Base-by-base conservation (phyloP, 169 alveolate genomes). In the Cyclospora cayetanensis region DNA sequence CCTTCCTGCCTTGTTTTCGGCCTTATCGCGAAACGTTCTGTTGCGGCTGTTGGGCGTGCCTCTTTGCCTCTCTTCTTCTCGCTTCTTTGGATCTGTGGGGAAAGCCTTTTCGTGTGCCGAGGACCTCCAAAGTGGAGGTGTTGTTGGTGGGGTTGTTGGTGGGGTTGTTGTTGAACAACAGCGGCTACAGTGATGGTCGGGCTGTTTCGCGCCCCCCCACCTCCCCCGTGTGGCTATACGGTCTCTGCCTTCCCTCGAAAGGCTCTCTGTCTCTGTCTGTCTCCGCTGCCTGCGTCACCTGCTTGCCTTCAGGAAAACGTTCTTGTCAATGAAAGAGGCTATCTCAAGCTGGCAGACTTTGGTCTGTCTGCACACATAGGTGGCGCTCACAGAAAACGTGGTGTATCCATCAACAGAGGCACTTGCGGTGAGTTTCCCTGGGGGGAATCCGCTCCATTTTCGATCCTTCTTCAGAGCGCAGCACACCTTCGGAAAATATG, bases 341-440 rank as follows among this genome's bases (percentile, higher is more conserved):
- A 93, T 60, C 94, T 96, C 79, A 96, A 96, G 65, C 94, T 96
- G 52, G 98, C 98, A 22, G 98, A 96, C 91, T 96, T 96, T 74
- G 98, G 98, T 0, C 93, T 96, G 46, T 96, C 98, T 0, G 98
- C 97, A 22, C 98, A 96, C 72, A 96, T 96, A 37, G 97, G 96
- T 34, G 88, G 93, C 12, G 90, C 77, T 79, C 95, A 95, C 63
- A 84, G 93, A 66, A 87, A 84, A 46, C 91, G 92, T 46, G 96
- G 96, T 25, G 92, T 93, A 4, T 89, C 95, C 35, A 93, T 86
- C 86, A 63, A 90, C 82, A 90, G 94, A 42, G 95, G 95, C 34
- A 92, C 95, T 5, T 87, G 92, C 90, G 93, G 94, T 93, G 74
- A 92, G 80, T 7, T 7, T 46, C 15, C 15, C n/a, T 46, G 60